Conservation (phyloP, 495 filamentous ascomycete species). For the Podospora comata region DNA sequence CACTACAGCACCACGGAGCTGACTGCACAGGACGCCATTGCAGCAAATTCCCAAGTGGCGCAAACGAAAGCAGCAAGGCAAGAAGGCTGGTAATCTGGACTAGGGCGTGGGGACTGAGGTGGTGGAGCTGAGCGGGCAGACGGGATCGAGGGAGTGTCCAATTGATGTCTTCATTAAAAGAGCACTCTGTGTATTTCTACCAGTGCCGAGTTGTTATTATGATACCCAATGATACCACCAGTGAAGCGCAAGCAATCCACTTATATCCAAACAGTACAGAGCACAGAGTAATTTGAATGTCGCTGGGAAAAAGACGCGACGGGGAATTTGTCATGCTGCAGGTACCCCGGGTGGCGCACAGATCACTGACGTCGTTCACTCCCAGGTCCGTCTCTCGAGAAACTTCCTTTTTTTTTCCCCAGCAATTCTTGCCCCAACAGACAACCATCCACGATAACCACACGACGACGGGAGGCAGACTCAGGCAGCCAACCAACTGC, state of each 20-base stretch:
- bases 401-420: too few relatives aligned
- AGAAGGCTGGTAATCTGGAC: not conserved
- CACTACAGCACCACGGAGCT: slow-evolving; percentile 19
- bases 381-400: too few relatives aligned
- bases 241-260: not conserved
- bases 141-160: not conserved
- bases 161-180: not conserved
- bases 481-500: too few relatives aligned
- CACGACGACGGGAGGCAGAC: too few relatives aligned
- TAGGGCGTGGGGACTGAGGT: too few relatives aligned
- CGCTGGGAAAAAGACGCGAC: not conserved
- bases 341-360: not conserved
- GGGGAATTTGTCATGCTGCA: not conserved
- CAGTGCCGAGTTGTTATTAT: not conserved
- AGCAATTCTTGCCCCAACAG: too few relatives aligned
- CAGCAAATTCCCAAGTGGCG: not conserved
- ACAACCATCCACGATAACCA: too few relatives aligned
- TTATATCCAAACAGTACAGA: not conserved
- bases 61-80: not conserved
- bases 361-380: not conserved
- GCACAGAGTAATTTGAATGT: not conserved
- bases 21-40: not conserved
- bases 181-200: not conserved
- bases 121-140: not conserved
- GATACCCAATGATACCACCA: not conserved